phyloP scores from a whole-genome alignment of 163 green algal species.

The Scenedesmus sp. region DNA sequence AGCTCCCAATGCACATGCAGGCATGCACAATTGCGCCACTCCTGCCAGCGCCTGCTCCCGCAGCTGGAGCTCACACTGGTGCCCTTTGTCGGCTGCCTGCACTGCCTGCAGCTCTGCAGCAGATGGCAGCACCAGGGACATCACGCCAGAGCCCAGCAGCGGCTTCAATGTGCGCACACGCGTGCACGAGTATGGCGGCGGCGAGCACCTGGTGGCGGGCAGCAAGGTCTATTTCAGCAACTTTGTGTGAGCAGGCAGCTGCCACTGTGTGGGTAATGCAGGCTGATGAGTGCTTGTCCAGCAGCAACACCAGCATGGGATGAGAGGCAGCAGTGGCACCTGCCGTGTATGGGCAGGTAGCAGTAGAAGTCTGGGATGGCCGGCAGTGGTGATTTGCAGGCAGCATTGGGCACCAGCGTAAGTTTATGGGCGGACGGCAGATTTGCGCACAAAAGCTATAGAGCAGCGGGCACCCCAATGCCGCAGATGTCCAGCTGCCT shows the following conservation, averaged over 20 bases:
- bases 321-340: too few relatives aligned
- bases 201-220: conserved; percentile 58
- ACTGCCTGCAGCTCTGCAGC: not conserved
- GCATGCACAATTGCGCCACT: too few relatives aligned
- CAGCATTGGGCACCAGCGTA: too few relatives aligned
- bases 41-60: not conserved
- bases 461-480: not conserved
- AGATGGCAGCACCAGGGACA: conserved; percentile 51
- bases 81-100: not conserved
- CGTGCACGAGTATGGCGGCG: conserved; percentile 89
- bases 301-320: not conserved
- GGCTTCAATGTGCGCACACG: conserved; percentile 80
- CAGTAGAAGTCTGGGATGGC: too few relatives aligned
- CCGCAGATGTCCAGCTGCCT: not conserved
- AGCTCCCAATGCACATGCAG: too few relatives aligned
- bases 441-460: not conserved
- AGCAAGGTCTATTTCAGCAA: conserved; percentile 78
- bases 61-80: not conserved
- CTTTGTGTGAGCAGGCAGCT: conserved; percentile 66
- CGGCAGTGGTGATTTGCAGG: too few relatives aligned
- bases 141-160: conserved; percentile 67
- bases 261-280: too few relatives aligned
- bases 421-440: too few relatives aligned
- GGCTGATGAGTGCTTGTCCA: too few relatives aligned
- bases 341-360: too few relatives aligned